Evolutionary conservation across 208 protist genomes (phyloP), one percentile per base, ranked within the genome.

Genomic region (Trypanosoma grayi): DNA sequence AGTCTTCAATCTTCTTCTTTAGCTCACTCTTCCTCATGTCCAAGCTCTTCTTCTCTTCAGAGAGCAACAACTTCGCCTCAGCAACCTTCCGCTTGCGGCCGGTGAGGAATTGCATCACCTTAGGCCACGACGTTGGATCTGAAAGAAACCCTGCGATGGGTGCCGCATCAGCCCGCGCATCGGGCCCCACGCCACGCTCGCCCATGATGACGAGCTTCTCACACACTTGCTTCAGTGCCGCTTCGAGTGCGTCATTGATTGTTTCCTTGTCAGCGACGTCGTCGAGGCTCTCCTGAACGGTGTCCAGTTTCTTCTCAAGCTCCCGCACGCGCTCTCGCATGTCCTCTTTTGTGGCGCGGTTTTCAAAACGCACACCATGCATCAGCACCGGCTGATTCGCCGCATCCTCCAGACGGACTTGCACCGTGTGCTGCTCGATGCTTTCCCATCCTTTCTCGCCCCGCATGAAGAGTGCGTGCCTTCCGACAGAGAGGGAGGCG

Each of bases 351-450:
- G 9, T 41, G 31, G 53, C 27, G n/a, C 24, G 3, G 1, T 13
- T 40, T 14, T 40, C 22, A 41, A 60, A 34, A 4, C 57, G 28
- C 1, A 73, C 66, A 13, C 34, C 58, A 27, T 33, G 58, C 20
- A 73, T 28, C 4, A 48, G 6, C 9, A 64, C 59, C 11, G 16
- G 28, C 27, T 34, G 48, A 1, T 47, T 4, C 18, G 27, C 22
- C 0, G 57, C 66, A 4, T 53, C 58, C 18, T 43, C 57, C 2
- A 60, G 16, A 10, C 22, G 37, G 27, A 85, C 59, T 59, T 75
- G 78, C 43, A 85, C 54, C 30, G 78, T 85, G 34, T 43, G 55
- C 53, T 52, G 59, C 43, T 74, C 4, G 13, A 54, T 27, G 20
- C 37, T 25, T 16, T 50, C 57, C 55, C 58, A 73, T 30, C 37